Conservation (phyloP, 1,284 basidiomycete species). For the Microbotryomycetes sp. region DNA sequence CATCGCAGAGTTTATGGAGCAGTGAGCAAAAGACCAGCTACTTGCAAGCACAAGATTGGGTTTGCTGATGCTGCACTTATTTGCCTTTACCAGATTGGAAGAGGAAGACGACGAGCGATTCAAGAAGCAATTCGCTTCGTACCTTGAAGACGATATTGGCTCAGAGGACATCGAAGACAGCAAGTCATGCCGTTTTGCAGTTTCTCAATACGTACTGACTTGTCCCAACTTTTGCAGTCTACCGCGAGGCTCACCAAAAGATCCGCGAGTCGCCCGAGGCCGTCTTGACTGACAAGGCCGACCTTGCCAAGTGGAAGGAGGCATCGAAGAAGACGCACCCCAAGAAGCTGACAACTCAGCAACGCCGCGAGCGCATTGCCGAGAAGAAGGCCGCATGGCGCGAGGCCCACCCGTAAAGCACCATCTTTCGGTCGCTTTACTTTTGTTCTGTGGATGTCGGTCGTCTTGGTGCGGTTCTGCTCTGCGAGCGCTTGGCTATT, state of each 20-base stretch:
- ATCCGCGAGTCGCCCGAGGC: slow-evolving; percentile 93
- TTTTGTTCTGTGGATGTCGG: too few relatives aligned
- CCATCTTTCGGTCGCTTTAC: too few relatives aligned
- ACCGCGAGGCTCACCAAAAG: slow-evolving; percentile 46
- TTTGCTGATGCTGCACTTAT: too few relatives aligned
- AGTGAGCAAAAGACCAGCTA: too few relatives aligned
- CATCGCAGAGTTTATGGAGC: slow-evolving; percentile 99
- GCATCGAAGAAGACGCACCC: slow-evolving; percentile 71
- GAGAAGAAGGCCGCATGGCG: slow-evolving; percentile 27
- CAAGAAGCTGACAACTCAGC: slow-evolving; percentile 63
- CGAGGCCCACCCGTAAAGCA: slow-evolving; percentile 1
- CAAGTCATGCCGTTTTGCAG: slow-evolving; percentile 40
- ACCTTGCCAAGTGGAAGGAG: slow-evolving; percentile 77
- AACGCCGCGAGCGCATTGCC: slow-evolving; percentile 65
- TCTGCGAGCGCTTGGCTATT: too few relatives aligned
- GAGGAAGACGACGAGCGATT: slow-evolving; percentile 99
- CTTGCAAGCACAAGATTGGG: too few relatives aligned
- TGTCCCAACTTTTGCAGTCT: neutral
- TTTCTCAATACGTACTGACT: slow-evolving; percentile 59
- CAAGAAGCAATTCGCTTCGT: slow-evolving; percentile 92
- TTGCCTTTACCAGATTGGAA: too few relatives aligned
- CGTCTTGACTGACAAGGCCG: slow-evolving; percentile 78
- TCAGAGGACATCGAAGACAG: slow-evolving; percentile 98
- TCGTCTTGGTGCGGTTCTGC: too few relatives aligned
- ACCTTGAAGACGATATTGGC: slow-evolving; percentile 87